These are phyloP conservation scores for Phytophthora brassicae DNA, from an alignment of 352 stramenopile species.

Conservation along the genomic window DNA sequence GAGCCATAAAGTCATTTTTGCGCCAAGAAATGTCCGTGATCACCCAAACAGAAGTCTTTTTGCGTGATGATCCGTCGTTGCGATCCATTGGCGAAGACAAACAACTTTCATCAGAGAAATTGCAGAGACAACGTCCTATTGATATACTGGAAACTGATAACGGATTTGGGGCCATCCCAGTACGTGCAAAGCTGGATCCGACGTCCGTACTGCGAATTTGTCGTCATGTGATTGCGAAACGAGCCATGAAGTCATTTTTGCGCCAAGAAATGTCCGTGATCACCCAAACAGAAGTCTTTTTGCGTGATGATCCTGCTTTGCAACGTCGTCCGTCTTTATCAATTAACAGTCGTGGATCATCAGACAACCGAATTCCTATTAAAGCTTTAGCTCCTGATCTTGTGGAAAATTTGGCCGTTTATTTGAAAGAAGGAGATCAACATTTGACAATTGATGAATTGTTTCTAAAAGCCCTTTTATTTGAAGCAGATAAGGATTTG, in stretches of 20 bases:
- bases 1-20: constrained; percentile 63
- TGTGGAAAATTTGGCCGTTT: constrained; percentile 45
- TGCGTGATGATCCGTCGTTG: constrained; percentile 64
- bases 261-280: constrained; percentile 66
- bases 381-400: constrained; percentile 50
- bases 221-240: constrained; percentile 73
- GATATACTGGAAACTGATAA: constrained; percentile 28
- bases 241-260: constrained; percentile 63
- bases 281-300: constrained; percentile 44
- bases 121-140: constrained; percentile 4
- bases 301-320: constrained; percentile 51
- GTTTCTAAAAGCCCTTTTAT: constrained; percentile 50
- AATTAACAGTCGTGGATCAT: constrained; percentile 5
- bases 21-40: constrained; percentile 66
- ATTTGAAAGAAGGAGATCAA: constrained; percentile 59
- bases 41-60: constrained; percentile 44
- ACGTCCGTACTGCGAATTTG: constrained; percentile 70
- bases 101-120: too few relatives aligned
- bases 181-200: constrained; percentile 43
- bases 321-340: constrained; percentile 33
- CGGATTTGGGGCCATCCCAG: constrained; percentile 10
- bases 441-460: constrained; percentile 66
- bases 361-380: constrained; percentile 34
- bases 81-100: too few relatives aligned
- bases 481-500: constrained; percentile 62